Base-by-base conservation (phyloP, 1,284 basidiomycete species). In the Mycena sp. region DNA sequence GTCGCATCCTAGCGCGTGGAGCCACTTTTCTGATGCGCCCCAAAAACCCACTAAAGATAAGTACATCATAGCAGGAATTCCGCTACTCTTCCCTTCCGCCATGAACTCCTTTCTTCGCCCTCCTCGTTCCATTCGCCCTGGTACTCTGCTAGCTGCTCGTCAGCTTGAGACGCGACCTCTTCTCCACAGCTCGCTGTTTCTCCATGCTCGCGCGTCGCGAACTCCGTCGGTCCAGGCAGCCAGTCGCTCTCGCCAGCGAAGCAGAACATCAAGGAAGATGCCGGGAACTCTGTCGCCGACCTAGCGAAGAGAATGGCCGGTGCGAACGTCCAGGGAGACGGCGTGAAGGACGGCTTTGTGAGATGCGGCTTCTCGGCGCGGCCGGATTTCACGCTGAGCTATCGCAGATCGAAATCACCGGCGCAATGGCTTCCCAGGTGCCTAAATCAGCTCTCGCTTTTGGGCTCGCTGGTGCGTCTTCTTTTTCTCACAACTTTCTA, bases 241-340 rank as follows among this genome's bases (percentile, higher is more conserved):
- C 89, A 93, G 74, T 85, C 85, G 2, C 76, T 91, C 61, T 81
- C 85, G 50, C 91, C 93, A 64, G 91, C 91, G 9, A 84, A 84
- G 0, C 81, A 81, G 26, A 93, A 93, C 67, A 87, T 93, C 67
- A 87, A 84, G 69, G 91, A 93, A 73, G 91, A 93, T 73, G 81
- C 91, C 2, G 87, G 89, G 4, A 89, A 90, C 71, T 88, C 90
- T 26, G 86, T 89, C 2, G 77, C 84, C 11, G 91, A 93, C 72
- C 81, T 90, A 65, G 91, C 91, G 2, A 90, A 88, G 69, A 80
- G 82, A 35, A 92, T 93, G 56, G 90, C 88, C 1, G 90, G 88
- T 25, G 87, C 85, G 1, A 88, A 89, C 70, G 77, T 86, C 35
- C 73, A 75, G 4, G 86, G 87, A 16, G 79, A 89, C 45, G 75